Base-by-base conservation (phyloP, 1,284 basidiomycete species). In the Cerioporus squamosus region DNA sequence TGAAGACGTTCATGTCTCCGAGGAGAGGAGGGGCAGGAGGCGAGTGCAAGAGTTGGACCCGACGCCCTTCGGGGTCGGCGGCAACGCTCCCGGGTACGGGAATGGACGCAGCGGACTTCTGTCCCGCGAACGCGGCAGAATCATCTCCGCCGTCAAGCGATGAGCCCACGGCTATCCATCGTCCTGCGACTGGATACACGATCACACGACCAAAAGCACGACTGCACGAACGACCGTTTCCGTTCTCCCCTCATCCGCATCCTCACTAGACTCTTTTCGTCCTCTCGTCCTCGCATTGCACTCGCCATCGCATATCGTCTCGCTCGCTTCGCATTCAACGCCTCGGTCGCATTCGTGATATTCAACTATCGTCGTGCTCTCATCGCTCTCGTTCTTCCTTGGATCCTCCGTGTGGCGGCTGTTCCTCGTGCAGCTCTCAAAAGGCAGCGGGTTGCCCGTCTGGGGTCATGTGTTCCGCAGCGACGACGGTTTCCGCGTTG, bases 61-160 rank as follows among this genome's bases (percentile, higher is more conserved):
- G 49, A 55, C 52, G 49, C 46, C 60, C 24, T 5, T 38, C 33
- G 61, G 62, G 4, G 50, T 49, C 29, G 33, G 60, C 47, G 12
- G 58, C 9, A 36, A 68, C 53, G 55, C 68, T 22, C 71, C 70
- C 20, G 72, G 70, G 8, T 68, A 59, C 38, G 72, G 72, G 5
- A 68, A 55, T 52, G 70, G 71, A 10, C 64, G 70, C 40, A 68
- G 69, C 59, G 67, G 73, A n/a, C 58, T 71, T 55, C 44, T 62
- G 55, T 57, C 68, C 44, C 62, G 69, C 46, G 68, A 71, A 58
- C 53, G 68, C 18, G 64, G 53, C 54, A 59, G 55, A 53, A 53
- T 51, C 10, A 55, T 51, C 14, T 51, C 48, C 22, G 38, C 24
- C 14, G 33, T 60, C 33, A 59, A 57, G 60, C 63, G 60, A 39